Evolutionary conservation across 768 basidiomycete genomes (phyloP).

Genomic region (Rhodocollybia butyracea): DNA sequence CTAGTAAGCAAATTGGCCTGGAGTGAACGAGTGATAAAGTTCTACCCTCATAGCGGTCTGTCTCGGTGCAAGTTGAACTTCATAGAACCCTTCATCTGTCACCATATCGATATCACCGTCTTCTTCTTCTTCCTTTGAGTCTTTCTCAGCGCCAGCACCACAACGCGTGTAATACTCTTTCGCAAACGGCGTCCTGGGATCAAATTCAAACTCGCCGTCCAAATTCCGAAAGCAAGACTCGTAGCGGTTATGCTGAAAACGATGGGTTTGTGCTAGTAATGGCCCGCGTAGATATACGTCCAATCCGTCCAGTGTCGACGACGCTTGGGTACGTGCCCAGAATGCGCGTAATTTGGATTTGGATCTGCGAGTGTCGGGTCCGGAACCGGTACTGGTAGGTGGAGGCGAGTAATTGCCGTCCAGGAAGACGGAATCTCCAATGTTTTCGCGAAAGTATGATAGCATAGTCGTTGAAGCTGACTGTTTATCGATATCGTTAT

Average conservation of each 20-base stretch:
- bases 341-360: not conserved
- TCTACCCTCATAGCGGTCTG: not conserved
- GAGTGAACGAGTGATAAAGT: not conserved
- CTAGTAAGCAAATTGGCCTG: not conserved
- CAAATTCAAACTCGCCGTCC: slow-evolving; percentile 18
- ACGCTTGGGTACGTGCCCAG: slow-evolving; percentile 27
- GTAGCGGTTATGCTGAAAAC: slow-evolving; percentile 17
- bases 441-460: slow-evolving; percentile 25
- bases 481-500: too few relatives aligned
- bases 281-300: slow-evolving; percentile 34
- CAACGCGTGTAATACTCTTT: slow-evolving; percentile 10
- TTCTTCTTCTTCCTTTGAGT: not conserved
- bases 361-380: not conserved
- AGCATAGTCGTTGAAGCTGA: slow-evolving; percentile 21
- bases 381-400: too few relatives aligned
- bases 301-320: slow-evolving; percentile 34
- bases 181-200: slow-evolving; percentile 18
- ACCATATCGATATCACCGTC: slow-evolving; percentile 6
- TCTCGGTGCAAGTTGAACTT: slow-evolving; percentile 5
- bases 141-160: too few relatives aligned
- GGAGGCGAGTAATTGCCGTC: not conserved
- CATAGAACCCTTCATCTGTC: slow-evolving; percentile 14
- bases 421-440: slow-evolving; percentile 11
- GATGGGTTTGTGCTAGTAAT: slow-evolving; percentile 23
- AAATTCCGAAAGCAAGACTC: slow-evolving; percentile 25